Evolutionary conservation across 371 early-diverging fungal species (phyloP).

Genomic region (Haplosporangium sp.): DNA sequence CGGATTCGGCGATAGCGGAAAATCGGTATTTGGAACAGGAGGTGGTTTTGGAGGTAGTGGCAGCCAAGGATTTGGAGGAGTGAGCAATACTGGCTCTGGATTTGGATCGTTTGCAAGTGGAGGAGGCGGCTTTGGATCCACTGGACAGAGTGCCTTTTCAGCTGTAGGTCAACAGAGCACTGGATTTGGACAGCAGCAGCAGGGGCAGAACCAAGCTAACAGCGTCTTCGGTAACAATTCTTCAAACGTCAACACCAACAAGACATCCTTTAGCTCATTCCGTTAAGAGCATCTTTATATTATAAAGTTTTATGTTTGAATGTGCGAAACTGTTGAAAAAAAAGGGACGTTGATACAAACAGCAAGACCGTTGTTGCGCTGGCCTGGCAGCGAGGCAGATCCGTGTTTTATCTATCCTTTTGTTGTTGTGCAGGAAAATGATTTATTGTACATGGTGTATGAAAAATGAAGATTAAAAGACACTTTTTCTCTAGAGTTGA

Average conservation of each 20-base stretch:
- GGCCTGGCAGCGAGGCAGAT: too few species aligned
- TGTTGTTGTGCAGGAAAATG: too few species aligned
- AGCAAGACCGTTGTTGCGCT: too few species aligned
- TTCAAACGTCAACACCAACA: slow-evolving; percentile 21
- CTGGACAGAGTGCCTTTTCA: slow-evolving; percentile 4
- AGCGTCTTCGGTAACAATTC: slow-evolving; percentile 10
- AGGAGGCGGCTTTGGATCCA: neutral
- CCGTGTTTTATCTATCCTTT: too few species aligned
- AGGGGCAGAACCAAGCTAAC: neutral
- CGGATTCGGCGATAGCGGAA: slow-evolving; percentile 9
- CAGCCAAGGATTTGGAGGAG: slow-evolving; percentile 9
- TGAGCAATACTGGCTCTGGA: neutral
- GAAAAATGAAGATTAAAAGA: neutral
- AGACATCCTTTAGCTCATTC: slow-evolving; percentile 15
- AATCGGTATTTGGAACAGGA: slow-evolving; percentile 28
- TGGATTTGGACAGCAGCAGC: slow-evolving; percentile 20
- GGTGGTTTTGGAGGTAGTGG: slow-evolving; percentile 20
- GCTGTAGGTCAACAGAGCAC: neutral
- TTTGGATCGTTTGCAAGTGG: slow-evolving; percentile 4
- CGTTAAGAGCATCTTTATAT: too few species aligned
- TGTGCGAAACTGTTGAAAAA: too few species aligned
- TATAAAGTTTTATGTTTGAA: too few species aligned
- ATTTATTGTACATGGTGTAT: neutral
- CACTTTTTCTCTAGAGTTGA: slow-evolving; percentile 64
- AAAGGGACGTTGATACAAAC: too few species aligned